Conservation (phyloP, 1,284 basidiomycete genomes). For the Polyporus tsugae region DNA sequence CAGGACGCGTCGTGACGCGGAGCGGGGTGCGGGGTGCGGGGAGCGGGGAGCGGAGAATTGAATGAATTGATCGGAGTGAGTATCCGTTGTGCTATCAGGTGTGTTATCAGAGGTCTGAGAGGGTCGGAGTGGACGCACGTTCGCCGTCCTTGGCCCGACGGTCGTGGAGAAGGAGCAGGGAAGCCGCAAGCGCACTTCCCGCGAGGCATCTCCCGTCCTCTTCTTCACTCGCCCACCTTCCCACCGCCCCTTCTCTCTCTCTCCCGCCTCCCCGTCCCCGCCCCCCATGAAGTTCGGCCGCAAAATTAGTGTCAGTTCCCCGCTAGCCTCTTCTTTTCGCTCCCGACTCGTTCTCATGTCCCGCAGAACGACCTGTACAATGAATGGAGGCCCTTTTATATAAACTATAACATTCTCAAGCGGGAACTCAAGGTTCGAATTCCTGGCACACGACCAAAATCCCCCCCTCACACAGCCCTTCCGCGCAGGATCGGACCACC, state of each 20-base stretch:
- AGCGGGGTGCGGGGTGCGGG: neutral
- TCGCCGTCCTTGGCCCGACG: constrained; percentile 5
- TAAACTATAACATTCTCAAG: constrained; percentile 91
- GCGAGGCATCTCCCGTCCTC: constrained; percentile 10
- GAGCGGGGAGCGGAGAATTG: constrained; percentile 4
- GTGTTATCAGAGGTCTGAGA: neutral
- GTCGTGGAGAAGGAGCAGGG: neutral
- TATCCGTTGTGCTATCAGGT: too few relatives aligned
- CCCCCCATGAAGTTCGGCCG: constrained; percentile 85
- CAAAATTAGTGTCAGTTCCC: constrained; percentile 79
- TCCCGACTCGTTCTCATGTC: constrained; percentile 13
- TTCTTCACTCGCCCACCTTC: constrained; percentile 10
- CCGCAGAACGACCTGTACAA: constrained; percentile 82
- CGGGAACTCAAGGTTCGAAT: constrained; percentile 82
- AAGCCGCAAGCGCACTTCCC: neutral
- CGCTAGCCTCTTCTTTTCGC: constrained; percentile 11
- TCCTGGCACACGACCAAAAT: constrained; percentile 24
- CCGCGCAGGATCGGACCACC: constrained; percentile 62
- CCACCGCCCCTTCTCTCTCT: neutral
- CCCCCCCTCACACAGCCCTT: constrained; percentile 11
- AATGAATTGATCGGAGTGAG: neutral
- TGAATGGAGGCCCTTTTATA: constrained; percentile 92
- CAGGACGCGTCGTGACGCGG: constrained; percentile 18
- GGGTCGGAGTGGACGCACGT: constrained; percentile 13
- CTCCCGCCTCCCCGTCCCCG: neutral